Evolutionary conservation across 2,329 filamentous ascomycete species (phyloP), one percentile per base, ranked within the genome.

Genomic region (Monilinia aucupariae): DNA sequence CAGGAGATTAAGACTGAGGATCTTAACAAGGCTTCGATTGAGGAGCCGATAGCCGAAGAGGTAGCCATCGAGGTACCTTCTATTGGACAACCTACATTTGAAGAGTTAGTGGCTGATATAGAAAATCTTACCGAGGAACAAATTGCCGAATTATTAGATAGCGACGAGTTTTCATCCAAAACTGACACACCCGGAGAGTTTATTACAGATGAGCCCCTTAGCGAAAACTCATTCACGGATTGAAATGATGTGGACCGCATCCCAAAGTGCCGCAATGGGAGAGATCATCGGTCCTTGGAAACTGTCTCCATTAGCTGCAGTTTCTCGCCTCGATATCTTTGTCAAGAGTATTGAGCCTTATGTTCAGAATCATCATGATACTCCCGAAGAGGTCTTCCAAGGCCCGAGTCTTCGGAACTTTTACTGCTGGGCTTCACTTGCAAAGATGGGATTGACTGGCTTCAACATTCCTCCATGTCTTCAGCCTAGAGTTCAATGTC

Each of bases 381-480:
- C 37, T 37, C n/a, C 12, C 49, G 25, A n/a, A 43, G 6, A 1
- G 15, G 5, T 32, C n/a, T 48, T n/a, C 13, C 27, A 13, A 45
- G 30, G 13, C 59, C 55, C 20, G 50, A 61, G 20, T 61, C 59
- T 22, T 45, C 13, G 17, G 17, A 61, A 25, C 50, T 55, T 5
- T 61, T 55, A 17, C 13, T 27, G 4, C 30, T 39, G 13, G 32
- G 37, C 27, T 47, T 22, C 13, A 27, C 15, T 25, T 25, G 20
- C 8, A 25, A 61, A 22, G 20, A 3, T 7, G n/a, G 37, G 30
- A 27, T 43, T 10, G 13, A 53, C 37, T 60, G 58, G 58, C 58
- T 60, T 30, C 27, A 32, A 12, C 60, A 62, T 17, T 65, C 63
- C 6, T 60, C 22, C 22, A 52, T 17, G 15, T 6, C 17, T 30